phyloP scores from a whole-genome alignment of 306 rosid species.

The Morella rubra region DNA sequence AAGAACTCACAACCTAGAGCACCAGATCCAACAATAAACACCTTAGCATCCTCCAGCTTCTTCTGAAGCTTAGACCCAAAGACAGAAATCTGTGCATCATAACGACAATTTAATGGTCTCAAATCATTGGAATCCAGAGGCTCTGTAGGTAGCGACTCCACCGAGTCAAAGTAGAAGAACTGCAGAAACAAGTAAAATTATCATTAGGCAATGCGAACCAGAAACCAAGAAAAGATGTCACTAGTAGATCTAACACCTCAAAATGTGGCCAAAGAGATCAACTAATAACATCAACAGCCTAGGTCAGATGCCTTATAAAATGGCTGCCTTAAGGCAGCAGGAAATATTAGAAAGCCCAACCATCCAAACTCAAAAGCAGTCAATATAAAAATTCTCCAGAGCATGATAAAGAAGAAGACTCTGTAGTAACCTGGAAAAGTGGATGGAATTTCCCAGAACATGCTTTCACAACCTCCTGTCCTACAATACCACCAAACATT shows the following conservation, averaged over 20 bases:
- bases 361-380: background rate
- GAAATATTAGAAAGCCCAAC: background rate
- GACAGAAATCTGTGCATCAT: constrained; percentile 97
- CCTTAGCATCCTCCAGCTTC: constrained; percentile 78
- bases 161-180: constrained; percentile 94
- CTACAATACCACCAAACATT: constrained; percentile 97
- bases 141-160: constrained; percentile 92
- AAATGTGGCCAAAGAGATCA: background rate
- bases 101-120: constrained; percentile 77
- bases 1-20: constrained; percentile 94
- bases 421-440: constrained; percentile 69
- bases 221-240: background rate
- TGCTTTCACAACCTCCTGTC: constrained; percentile 95
- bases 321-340: background rate
- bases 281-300: background rate
- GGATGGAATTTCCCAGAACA: constrained; percentile 99
- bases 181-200: constrained; percentile 36
- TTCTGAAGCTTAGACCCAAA: constrained; percentile 88
- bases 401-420: constrained; percentile 1
- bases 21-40: constrained; percentile 94
- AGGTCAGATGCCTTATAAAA: background rate
- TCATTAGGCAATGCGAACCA: constrained; percentile 28
- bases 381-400: background rate
- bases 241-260: background rate
- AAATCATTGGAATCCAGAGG: constrained; percentile 72